These are phyloP conservation scores for Anisodus tanguticus DNA, from an alignment of 257 asterid species.

Conservation along the genomic window DNA sequence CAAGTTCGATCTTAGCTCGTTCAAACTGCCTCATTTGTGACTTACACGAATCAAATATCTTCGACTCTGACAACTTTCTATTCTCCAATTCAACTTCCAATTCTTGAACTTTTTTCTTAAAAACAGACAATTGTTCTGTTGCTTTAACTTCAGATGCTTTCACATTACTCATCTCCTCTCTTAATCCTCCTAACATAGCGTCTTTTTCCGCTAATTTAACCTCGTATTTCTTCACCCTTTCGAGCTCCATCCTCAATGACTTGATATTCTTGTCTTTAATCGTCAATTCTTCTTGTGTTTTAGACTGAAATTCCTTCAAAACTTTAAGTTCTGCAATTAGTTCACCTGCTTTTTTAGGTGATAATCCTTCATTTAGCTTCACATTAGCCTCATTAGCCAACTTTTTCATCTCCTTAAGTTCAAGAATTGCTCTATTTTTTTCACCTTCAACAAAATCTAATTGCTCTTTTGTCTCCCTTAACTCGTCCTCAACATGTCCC, in stretches of 20 bases:
- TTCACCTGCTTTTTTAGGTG: slow-evolving; percentile 27
- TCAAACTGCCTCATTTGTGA: slow-evolving; percentile 29
- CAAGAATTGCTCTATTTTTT: slow-evolving; percentile 46
- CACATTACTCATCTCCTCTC: slow-evolving; percentile 43
- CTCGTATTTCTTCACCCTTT: slow-evolving; percentile 42
- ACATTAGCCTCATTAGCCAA: slow-evolving; percentile 35
- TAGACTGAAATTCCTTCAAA: slow-evolving; percentile 45
- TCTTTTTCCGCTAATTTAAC: slow-evolving; percentile 49
- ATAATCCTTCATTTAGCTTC: slow-evolving; percentile 19
- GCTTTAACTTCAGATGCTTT: slow-evolving; percentile 24
- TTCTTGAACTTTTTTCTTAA: slow-evolving; percentile 24
- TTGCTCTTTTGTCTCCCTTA: slow-evolving; percentile 53
- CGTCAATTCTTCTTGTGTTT: slow-evolving; percentile 50
- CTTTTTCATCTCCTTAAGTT: slow-evolving; percentile 46
- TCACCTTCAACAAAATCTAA: slow-evolving; percentile 43
- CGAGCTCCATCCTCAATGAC: slow-evolving; percentile 49
- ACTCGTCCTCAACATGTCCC: slow-evolving; percentile 64
- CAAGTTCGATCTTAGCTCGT: slow-evolving; percentile 37
- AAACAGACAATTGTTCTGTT: background rate
- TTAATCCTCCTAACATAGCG: slow-evolving; percentile 38
- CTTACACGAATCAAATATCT: slow-evolving; percentile 12
- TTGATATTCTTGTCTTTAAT: slow-evolving; percentile 49
- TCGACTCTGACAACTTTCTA: slow-evolving; percentile 25
- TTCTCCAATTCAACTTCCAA: slow-evolving; percentile 31
- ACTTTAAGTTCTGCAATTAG: slow-evolving; percentile 36